Conservation (phyloP, 768 basidiomycete genomes). For the Steccherinum ochraceum region DNA sequence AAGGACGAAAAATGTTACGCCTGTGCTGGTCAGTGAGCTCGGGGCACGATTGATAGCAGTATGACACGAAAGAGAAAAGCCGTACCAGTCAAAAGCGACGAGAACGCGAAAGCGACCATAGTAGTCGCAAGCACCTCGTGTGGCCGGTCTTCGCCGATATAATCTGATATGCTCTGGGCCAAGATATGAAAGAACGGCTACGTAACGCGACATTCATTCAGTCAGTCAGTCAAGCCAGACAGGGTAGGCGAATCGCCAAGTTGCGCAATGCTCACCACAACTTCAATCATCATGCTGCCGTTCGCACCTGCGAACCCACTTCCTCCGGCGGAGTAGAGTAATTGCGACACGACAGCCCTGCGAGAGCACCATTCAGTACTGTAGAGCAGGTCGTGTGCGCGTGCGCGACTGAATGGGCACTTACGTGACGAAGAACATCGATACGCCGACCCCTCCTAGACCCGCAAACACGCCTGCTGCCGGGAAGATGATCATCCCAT, state of each 20-base stretch:
- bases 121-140: constrained; percentile 85
- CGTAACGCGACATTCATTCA: not conserved
- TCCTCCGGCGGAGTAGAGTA: constrained; percentile 81
- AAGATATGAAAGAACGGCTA: constrained; percentile 96
- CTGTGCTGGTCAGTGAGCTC: too few relatives aligned
- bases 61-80: not conserved
- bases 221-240: not conserved
- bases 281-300: constrained; percentile 98
- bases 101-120: constrained; percentile 80
- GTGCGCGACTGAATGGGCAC: constrained; percentile 15
- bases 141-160: constrained; percentile 66
- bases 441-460: constrained; percentile 86
- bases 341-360: constrained; percentile 72
- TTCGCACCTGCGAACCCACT: constrained; percentile 87
- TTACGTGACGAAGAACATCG: constrained; percentile 88
- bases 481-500: constrained; percentile 97
- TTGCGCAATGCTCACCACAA: constrained; percentile 56
- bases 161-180: constrained; percentile 63
- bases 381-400: not conserved
- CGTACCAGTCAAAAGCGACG: constrained; percentile 80
- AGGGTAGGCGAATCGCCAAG: not conserved
- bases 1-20: constrained; percentile 79
- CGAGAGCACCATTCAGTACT: not conserved
- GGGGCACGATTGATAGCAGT: too few relatives aligned
- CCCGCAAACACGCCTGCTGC: constrained; percentile 70